These are phyloP conservation scores for Camelina laxa DNA, from an alignment of 345 rosid genomes.

Conservation along the genomic window DNA sequence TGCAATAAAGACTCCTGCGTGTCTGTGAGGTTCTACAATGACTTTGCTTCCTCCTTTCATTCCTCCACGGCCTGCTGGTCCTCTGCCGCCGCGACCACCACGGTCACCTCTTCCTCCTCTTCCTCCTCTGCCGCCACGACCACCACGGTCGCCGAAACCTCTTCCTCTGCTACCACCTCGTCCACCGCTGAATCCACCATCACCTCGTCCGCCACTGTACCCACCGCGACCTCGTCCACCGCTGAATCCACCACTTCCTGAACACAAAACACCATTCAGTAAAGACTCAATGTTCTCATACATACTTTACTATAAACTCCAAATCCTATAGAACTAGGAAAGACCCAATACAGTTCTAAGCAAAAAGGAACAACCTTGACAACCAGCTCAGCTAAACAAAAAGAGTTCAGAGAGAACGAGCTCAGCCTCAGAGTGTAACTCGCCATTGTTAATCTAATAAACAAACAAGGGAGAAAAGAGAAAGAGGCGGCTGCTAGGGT, in stretches of 20 bases:
- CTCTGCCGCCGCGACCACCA: slow-evolving; percentile 43
- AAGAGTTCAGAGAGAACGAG: slow-evolving; percentile 8
- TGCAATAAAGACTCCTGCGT: slow-evolving; percentile 81
- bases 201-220: slow-evolving; percentile 61
- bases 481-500: slow-evolving; percentile 42
- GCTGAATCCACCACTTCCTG: slow-evolving; percentile 35
- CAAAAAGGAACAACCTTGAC: neutral
- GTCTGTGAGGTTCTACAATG: slow-evolving; percentile 87
- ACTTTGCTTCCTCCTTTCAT: slow-evolving; percentile 94
- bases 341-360: neutral
- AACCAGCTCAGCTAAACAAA: slow-evolving; percentile 12
- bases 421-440: neutral
- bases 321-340: neutral
- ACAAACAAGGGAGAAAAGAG: neutral
- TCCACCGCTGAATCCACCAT: slow-evolving; percentile 49
- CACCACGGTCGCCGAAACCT: slow-evolving; percentile 53
- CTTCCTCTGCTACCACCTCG: slow-evolving; percentile 57
- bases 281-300: neutral
- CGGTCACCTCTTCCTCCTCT: slow-evolving; percentile 55
- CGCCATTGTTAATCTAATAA: neutral
- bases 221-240: slow-evolving; percentile 40
- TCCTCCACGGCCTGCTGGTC: slow-evolving; percentile 61
- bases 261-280: slow-evolving; percentile 8
- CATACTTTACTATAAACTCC: neutral
- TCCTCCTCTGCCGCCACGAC: slow-evolving; percentile 39